A percentile compares a stretch with the other conserved stretches of the same genome.
These are phyloP conservation scores for Coniferiporia weirii DNA, from an alignment of 1,284 basidiomycete genomes.

Conservation along the genomic window DNA sequence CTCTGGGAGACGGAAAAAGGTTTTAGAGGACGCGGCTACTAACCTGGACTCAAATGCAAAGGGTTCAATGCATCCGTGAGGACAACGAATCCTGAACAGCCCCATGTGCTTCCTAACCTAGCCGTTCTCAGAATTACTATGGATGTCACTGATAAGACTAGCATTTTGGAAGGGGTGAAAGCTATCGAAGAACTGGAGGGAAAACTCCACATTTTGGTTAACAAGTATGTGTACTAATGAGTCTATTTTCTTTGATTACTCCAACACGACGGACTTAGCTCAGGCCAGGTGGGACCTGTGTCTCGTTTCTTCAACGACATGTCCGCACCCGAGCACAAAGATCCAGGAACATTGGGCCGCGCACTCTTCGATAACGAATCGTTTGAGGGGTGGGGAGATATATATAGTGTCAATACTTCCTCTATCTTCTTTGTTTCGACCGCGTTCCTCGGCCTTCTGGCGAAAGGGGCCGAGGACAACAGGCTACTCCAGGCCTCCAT, in stretches of 20 bases:
- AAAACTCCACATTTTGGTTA: conserved; percentile 71
- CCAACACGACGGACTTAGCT: conserved; percentile 36
- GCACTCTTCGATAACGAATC: conserved; percentile 65
- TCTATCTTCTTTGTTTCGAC: conserved; percentile 70
- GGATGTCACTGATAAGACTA: conserved; percentile 67
- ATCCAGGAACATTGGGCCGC: conserved; percentile 55
- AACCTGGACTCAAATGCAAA: not conserved
- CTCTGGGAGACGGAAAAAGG: conserved; percentile 23
- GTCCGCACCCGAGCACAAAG: conserved; percentile 50
- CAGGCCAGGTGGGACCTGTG: conserved; percentile 63
- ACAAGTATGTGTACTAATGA: conserved; percentile 49
- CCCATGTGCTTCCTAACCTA: not conserved
- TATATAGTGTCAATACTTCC: conserved; percentile 64
- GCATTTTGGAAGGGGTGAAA: conserved; percentile 52
- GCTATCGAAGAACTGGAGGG: conserved; percentile 56
- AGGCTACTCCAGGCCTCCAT: conserved; percentile 55
- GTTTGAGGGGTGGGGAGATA: conserved; percentile 53
- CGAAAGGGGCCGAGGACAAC: conserved; percentile 58
- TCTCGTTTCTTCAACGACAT: conserved; percentile 54
- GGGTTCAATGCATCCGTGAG: conserved; percentile 17
- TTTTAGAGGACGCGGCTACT: conserved; percentile 21
- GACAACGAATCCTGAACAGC: not conserved
- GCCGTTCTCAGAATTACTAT: conserved; percentile 45
- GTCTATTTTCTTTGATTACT: not conserved
- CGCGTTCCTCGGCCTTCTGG: conserved; percentile 70